A percentile compares a stretch with the other conserved stretches of the same genome.
phyloP scores from a whole-genome alignment of 345 rosid species.

The Salix viminalis region DNA sequence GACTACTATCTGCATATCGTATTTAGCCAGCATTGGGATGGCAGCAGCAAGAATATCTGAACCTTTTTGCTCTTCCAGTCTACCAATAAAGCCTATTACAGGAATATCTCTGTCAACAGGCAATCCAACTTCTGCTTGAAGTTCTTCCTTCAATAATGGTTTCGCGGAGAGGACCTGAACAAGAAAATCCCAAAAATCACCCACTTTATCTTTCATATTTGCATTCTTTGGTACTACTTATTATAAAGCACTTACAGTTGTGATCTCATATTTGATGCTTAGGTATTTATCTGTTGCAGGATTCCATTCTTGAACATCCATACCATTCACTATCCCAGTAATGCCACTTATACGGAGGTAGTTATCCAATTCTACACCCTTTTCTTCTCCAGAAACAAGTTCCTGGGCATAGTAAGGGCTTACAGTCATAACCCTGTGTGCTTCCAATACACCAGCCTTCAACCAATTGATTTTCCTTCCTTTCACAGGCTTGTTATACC shows the following conservation, averaged over 20 bases:
- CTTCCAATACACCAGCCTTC: slow-evolving; percentile 85
- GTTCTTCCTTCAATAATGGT: slow-evolving; percentile 82
- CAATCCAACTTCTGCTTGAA: slow-evolving; percentile 85
- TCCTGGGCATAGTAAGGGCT: slow-evolving; percentile 85
- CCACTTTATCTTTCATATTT: not conserved
- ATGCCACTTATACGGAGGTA: slow-evolving; percentile 52
- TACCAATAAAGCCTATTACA: slow-evolving; percentile 87
- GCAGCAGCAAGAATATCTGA: slow-evolving; percentile 83
- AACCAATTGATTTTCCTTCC: slow-evolving; percentile 98
- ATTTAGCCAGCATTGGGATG: slow-evolving; percentile 49
- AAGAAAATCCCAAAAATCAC: not conserved
- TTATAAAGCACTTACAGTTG: slow-evolving; percentile 53
- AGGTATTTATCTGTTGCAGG: slow-evolving; percentile 75
- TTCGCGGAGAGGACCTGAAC: slow-evolving; percentile 73
- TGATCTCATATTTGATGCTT: slow-evolving; percentile 54
- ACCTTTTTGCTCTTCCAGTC: slow-evolving; percentile 96
- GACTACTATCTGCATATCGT: slow-evolving; percentile 66
- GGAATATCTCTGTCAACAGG: slow-evolving; percentile 82
- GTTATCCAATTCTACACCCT: slow-evolving; percentile 78
- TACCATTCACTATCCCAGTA: slow-evolving; percentile 76
- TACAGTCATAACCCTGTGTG: slow-evolving; percentile 71
- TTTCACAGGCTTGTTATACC: slow-evolving; percentile 58
- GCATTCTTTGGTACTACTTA: not conserved
- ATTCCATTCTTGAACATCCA: slow-evolving; percentile 98
- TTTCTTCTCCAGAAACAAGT: slow-evolving; percentile 63